Evolutionary conservation across 1,284 basidiomycete genomes (phyloP).

Genomic region (Chiua sp.): DNA sequence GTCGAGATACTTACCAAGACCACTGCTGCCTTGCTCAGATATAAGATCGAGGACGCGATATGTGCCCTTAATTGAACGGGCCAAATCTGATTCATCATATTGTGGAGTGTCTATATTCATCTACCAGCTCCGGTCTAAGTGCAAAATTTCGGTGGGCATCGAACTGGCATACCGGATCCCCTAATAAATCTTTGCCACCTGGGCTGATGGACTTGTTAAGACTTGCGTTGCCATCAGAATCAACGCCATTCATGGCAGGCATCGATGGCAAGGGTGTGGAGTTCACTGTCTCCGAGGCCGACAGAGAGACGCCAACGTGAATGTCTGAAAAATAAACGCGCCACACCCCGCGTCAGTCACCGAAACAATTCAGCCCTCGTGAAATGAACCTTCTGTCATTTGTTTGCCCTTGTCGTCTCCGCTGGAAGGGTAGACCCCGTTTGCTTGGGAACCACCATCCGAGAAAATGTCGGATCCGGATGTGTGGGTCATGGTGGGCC

Average conservation of each 20-base stretch:
- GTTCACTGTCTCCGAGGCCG: slow-evolving; percentile 13
- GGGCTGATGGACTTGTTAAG: slow-evolving; percentile 32
- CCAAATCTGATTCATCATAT: slow-evolving; percentile 31
- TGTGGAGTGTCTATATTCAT: slow-evolving; percentile 25
- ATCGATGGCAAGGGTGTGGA: slow-evolving; percentile 7
- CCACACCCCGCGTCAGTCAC: neutral
- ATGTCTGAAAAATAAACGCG: neutral
- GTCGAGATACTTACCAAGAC: slow-evolving; percentile 45
- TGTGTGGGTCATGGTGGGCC: slow-evolving; percentile 11
- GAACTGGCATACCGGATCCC: slow-evolving; percentile 13
- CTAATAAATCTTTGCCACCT: too few species aligned
- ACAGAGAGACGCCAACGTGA: neutral
- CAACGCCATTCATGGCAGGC: neutral
- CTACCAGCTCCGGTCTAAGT: slow-evolving; percentile 10
- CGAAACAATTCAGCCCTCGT: neutral
- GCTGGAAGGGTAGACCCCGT: slow-evolving; percentile 3
- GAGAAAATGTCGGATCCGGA: slow-evolving; percentile 22
- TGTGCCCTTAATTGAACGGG: slow-evolving; percentile 43
- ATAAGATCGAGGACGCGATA: slow-evolving; percentile 60
- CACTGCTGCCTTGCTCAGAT: slow-evolving; percentile 53
- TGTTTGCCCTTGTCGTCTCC: slow-evolving; percentile 29
- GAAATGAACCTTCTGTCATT: slow-evolving; percentile 22
- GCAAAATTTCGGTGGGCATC: neutral
- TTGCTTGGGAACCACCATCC: neutral
- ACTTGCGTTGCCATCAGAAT: slow-evolving; percentile 15